Evolutionary conservation across 768 basidiomycete genomes (phyloP), one percentile per base, ranked within the genome.

Genomic region (Candolleomyces efflorescens): DNA sequence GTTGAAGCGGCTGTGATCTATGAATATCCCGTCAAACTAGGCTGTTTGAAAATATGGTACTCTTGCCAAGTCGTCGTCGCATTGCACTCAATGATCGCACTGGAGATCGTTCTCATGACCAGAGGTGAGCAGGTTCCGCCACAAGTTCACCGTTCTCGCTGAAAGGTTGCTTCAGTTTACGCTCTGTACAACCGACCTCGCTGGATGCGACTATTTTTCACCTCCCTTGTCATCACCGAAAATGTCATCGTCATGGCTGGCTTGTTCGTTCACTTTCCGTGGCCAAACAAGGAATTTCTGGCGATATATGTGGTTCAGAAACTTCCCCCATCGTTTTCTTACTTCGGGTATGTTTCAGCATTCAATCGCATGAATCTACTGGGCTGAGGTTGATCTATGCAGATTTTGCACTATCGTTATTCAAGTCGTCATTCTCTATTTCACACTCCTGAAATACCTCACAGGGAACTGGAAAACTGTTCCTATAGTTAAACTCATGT

Each of bases 51-150:
- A 18, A 43, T 59, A 37, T 67, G 66, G 66, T 69, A 67, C 56
- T 57, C 59, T 12, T 53, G 62, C 36, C 69, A 70, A 59, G 68
- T 70, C 11, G 20, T 73, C 5, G 57, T 67, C 6, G 66, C 66
- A 5, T 64, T 65, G 2, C 48, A 65, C 12, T 58, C 62, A 3
- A 62, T 69, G 43, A 60, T 58, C 22, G 54, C 62, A 9, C 63
- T 70, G 26, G 71, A 73, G 57, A 55, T 69, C 23, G 66, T 71
- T n/a, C 60, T 73, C 52, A 69, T 71, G 67, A 59, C 61, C 27
- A 60, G 71, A 66, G 71, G 71, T 68, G 32, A 58, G 64, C 36
- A 32, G 13, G 57, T 23, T 48, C 20, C 38, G 24, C 17, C 24
- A n/a, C 26, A 9, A 32, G 20, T n/a, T 17, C 18, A 43, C 24